Conservation (phyloP, 2,329 filamentous ascomycete genomes). For the Fusarium abutilonis region DNA sequence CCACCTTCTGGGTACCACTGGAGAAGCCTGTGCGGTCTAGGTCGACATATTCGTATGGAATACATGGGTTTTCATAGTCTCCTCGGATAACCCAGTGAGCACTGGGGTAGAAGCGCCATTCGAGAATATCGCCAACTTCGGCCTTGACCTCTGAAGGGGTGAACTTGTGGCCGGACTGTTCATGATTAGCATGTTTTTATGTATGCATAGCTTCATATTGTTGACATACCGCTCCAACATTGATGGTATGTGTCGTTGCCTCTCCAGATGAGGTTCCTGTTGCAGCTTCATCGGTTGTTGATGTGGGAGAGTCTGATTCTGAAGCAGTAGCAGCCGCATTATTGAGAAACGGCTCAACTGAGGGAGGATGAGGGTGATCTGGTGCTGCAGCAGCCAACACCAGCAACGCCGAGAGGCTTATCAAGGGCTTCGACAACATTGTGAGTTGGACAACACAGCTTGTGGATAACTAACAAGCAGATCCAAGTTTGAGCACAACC, state of each 20-base stretch:
- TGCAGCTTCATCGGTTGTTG: slow-evolving; percentile 27
- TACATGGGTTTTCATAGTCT: slow-evolving; percentile 68
- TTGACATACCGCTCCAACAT: slow-evolving; percentile 42
- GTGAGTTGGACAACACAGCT: slow-evolving; percentile 13
- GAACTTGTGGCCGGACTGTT: slow-evolving; percentile 47
- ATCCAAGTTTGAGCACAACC: background rate
- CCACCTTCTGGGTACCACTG: slow-evolving; percentile 59
- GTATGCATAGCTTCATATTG: background rate
- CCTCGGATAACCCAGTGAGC: slow-evolving; percentile 72
- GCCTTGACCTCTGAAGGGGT: slow-evolving; percentile 46
- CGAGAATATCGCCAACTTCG: slow-evolving; percentile 60
- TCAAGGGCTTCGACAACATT: slow-evolving; percentile 37
- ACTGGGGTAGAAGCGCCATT: slow-evolving; percentile 70
- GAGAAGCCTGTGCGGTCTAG: slow-evolving; percentile 63
- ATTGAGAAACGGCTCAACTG: background rate
- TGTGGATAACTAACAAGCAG: slow-evolving; percentile 26
- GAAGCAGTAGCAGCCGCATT: background rate
- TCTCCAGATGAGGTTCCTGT: slow-evolving; percentile 33
- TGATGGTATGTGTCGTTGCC: slow-evolving; percentile 40
- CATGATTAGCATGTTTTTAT: slow-evolving; percentile 7
- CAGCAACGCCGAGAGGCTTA: slow-evolving; percentile 29
- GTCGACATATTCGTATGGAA: slow-evolving; percentile 66
- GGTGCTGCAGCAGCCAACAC: slow-evolving; percentile 33
- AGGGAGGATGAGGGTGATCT: background rate
- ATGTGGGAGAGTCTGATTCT: slow-evolving; percentile 19